These are phyloP conservation scores for Pyrus bretschneideri DNA, from an alignment of 306 rosid species.

Conservation along the genomic window DNA sequence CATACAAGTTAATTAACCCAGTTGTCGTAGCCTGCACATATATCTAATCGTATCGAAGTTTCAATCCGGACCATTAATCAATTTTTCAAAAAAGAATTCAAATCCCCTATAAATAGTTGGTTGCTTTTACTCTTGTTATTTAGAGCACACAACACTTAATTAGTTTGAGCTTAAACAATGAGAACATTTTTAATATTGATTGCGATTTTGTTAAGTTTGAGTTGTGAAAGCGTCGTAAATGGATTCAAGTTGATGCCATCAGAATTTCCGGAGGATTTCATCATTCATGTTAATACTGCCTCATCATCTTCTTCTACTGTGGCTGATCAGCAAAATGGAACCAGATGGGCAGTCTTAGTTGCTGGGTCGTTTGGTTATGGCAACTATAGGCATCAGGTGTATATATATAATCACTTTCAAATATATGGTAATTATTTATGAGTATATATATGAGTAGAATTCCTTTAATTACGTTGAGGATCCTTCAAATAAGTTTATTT, in stretches of 20 bases:
- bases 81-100: neutral
- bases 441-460: no score
- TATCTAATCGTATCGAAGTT: neutral
- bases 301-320: neutral
- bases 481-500: no score
- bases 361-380: conserved; percentile 34
- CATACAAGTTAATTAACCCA: neutral
- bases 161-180: no score
- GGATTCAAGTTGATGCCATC: neutral
- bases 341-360: conserved; percentile 39
- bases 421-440: no score
- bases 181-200: neutral
- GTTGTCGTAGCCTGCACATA: neutral
- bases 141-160: no score
- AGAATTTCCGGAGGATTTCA: conserved; percentile 7
- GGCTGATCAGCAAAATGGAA: conserved; percentile 19
- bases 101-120: neutral
- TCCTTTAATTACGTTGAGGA: no score
- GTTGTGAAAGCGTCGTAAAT: neutral
- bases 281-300: neutral
- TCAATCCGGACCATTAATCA: neutral
- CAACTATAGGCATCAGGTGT: conserved; percentile 43
- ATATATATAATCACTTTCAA: neutral
- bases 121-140: neutral
- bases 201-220: neutral